Evolutionary conservation across 2,329 filamentous ascomycete genomes (phyloP).

Genomic region (Celoporthe dispersa): DNA sequence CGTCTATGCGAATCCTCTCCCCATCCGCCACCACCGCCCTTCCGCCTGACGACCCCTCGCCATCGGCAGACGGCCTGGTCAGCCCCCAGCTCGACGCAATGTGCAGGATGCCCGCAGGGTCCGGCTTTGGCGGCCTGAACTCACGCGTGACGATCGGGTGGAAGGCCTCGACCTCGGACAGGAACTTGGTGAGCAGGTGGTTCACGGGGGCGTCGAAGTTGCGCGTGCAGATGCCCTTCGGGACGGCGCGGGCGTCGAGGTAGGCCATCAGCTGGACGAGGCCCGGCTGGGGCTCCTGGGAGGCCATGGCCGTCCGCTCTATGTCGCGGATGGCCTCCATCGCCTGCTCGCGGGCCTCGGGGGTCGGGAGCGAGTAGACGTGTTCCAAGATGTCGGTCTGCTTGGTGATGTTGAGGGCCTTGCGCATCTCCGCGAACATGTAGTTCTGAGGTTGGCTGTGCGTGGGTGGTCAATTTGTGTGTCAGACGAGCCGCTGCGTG

Average conservation of each 20-base stretch:
- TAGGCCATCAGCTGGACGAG: slow-evolving; percentile 80
- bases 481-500: neutral
- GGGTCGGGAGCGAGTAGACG: slow-evolving; percentile 72
- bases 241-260: slow-evolving; percentile 68
- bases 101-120: slow-evolving; percentile 84
- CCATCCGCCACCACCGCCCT: neutral
- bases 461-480: neutral
- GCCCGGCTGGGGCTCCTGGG: slow-evolving; percentile 82
- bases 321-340: slow-evolving; percentile 77
- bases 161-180: slow-evolving; percentile 67
- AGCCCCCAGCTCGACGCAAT: slow-evolving; percentile 80
- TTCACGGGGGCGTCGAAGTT: slow-evolving; percentile 85
- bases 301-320: slow-evolving; percentile 78
- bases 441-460: slow-evolving; percentile 84
- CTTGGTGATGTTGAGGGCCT: slow-evolving; percentile 73
- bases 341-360: slow-evolving; percentile 62
- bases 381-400: slow-evolving; percentile 85
- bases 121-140: slow-evolving; percentile 82
- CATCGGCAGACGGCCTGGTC: slow-evolving; percentile 30
- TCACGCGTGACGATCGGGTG: slow-evolving; percentile 82
- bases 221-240: slow-evolving; percentile 87
- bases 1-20: slow-evolving; percentile 16
- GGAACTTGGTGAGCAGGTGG: slow-evolving; percentile 76
- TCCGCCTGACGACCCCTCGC: neutral
- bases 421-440: slow-evolving; percentile 91